These are phyloP conservation scores for Suzukiozyma palmioleophila DNA, from an alignment of 1,139 yeast species.

Conservation along the genomic window DNA sequence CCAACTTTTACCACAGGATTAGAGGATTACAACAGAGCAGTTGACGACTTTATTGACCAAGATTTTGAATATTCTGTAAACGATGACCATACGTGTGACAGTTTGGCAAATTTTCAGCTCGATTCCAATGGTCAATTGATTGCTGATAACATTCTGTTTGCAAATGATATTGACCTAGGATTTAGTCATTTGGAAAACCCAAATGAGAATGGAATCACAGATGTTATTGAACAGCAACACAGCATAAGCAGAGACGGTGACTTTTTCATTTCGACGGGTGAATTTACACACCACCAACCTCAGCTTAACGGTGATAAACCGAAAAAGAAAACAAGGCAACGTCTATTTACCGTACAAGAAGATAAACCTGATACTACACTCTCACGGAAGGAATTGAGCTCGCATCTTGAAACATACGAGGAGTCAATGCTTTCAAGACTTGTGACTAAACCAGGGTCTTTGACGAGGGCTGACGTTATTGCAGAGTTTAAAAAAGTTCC, in stretches of 20 bases:
- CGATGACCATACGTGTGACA: neutral
- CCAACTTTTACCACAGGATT: constrained; percentile 9
- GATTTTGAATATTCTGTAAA: constrained; percentile 9
- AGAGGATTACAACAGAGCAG: constrained; percentile 8
- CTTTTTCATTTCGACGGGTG: constrained; percentile 1
- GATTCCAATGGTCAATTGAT: constrained; percentile 12
- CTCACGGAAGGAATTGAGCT: neutral
- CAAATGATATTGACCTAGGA: constrained; percentile 7
- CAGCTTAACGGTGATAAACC: neutral
- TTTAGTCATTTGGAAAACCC: constrained; percentile 1
- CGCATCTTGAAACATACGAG: neutral
- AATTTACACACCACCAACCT: neutral
- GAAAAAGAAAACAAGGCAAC: neutral
- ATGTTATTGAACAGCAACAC: neutral
- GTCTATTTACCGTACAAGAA: neutral
- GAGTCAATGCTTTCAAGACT: neutral
- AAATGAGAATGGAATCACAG: neutral
- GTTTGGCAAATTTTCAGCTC: constrained; percentile 12
- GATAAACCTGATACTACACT: neutral
- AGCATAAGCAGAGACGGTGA: constrained; percentile 4
- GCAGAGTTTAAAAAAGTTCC: constrained; percentile 2
- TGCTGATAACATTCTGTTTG: constrained; percentile 2
- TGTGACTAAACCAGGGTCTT: neutral
- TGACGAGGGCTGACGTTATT: neutral
- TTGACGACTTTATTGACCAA: constrained; percentile 11